phyloP scores from a whole-genome alignment of 164 flowering plant species.

The Piper longum region DNA sequence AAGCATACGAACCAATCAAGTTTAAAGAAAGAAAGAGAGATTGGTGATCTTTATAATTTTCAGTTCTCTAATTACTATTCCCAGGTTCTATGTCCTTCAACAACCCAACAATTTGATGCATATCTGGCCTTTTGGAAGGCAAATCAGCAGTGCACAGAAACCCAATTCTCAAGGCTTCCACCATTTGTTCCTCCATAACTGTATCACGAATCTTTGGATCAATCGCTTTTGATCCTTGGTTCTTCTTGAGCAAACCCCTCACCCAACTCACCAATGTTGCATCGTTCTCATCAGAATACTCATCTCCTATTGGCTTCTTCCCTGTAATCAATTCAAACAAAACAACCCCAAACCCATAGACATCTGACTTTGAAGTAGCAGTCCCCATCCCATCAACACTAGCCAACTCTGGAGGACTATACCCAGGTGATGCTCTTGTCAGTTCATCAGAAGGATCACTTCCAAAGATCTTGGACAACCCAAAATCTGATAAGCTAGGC shows the following conservation, averaged over 20 bases:
- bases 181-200: conserved; percentile 42
- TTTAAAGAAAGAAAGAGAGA: not conserved
- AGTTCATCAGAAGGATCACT: conserved; percentile 34
- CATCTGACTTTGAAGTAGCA: conserved; percentile 52
- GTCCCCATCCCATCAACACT: conserved; percentile 20
- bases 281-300: conserved; percentile 43
- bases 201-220: conserved; percentile 60
- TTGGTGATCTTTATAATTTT: not conserved
- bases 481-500: conserved; percentile 78
- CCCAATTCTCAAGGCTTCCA: conserved; percentile 71
- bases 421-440: conserved; percentile 44
- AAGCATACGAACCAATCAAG: not conserved
- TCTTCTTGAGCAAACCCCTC: conserved; percentile 49
- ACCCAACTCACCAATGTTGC: conserved; percentile 60
- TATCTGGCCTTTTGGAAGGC: conserved; percentile 71
- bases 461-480: conserved; percentile 55
- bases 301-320: conserved; percentile 65
- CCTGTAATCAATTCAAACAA: conserved; percentile 74
- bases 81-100: conserved; percentile 70
- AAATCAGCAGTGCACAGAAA: conserved; percentile 82
- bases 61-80: conserved; percentile 7
- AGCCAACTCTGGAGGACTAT: conserved; percentile 48
- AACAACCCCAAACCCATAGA: conserved; percentile 70
- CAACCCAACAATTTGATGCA: conserved; percentile 90
- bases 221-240: conserved; percentile 36